Conservation (phyloP, 495 filamentous ascomycete species). For the Letharia columbiana region DNA sequence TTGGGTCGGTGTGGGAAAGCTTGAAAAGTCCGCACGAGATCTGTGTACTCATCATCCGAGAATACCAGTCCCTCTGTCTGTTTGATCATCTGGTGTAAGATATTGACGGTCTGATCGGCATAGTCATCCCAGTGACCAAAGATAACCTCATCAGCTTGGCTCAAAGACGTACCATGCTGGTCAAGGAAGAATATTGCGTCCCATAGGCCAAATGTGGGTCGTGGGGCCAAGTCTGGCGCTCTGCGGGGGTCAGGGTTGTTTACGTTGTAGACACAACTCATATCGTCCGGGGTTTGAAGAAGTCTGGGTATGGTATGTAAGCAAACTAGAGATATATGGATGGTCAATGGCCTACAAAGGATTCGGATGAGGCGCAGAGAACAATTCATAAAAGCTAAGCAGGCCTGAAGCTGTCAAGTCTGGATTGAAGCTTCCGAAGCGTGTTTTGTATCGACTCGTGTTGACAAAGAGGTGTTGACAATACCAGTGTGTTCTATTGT, state of each 20-base stretch:
- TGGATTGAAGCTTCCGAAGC: no score
- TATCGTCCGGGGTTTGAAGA: background rate
- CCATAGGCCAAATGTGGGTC: background rate
- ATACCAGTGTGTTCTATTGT: background rate
- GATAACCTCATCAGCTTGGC: background rate
- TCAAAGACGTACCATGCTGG: background rate
- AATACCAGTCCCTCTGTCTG: background rate
- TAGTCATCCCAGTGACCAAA: conserved; percentile 2
- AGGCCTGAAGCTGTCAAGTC: background rate
- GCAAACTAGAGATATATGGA: background rate
- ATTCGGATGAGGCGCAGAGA: background rate
- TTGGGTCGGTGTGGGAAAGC: conserved; percentile 1
- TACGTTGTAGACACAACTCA: background rate
- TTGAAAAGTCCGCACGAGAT: background rate
- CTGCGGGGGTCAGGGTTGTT: background rate
- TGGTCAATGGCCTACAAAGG: background rate
- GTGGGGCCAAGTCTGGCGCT: background rate
- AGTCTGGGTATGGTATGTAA: background rate
- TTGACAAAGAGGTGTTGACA: background rate
- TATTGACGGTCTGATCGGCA: background rate
- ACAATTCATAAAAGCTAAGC: background rate
- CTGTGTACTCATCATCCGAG: background rate
- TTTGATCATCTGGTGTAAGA: background rate
- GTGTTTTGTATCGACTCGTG: background rate
- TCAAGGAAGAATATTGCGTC: background rate